Evolutionary conservation across 345 rosid genomes (phyloP), one percentile per base, ranked within the genome.

Genomic region (Trapa bicornis): DNA sequence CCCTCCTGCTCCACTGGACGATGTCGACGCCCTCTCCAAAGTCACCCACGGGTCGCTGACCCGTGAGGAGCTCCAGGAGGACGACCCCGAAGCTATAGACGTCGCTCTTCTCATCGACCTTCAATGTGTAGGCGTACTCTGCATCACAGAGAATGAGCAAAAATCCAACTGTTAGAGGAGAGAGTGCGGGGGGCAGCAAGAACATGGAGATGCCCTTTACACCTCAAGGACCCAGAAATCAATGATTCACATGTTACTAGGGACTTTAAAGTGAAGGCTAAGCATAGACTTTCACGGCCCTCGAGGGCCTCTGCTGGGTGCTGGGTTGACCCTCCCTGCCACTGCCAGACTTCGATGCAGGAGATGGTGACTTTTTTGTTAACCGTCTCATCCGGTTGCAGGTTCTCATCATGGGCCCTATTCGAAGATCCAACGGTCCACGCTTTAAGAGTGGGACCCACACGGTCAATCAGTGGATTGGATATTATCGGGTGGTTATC

Each of bases 81-180:
- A 92, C 98, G 35, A 92, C 97, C 16, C 98, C 96, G 0, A 89
- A 92, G 64, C 98, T 92, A 70, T 92, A 92, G 1, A 92, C 98
- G 54, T 92, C 98, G 53, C 96, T 92, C 81, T 92, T 92, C 75
- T 92, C 96, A 6, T 88, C 96, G 53, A 92, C 89, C 70, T 72
- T 82, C 73, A 92, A 71, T 0, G 97, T 92, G 75, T 92, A 92
- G 0, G 96, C 98, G 47, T 92, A 92, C 66, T 92, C 98, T 92
- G 82, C 41, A 48, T 29, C 4, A 0, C 41, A 29, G 14, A 29
- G 14, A 36, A 35, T 29, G 36, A 42, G 37, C 10, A 35, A 56
- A 22, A 14, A 8, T 16, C 15, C 1, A 16, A 6, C 2, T 17
- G 41, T 37, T 38, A 39, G 12, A 63, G 14, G 29, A 22, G 29